Percentiles rank a stretch among this genome's conserved stretches.
phyloP scores from a whole-genome alignment of 2,329 filamentous ascomycete species.

The Pseudogymnoascus sp. region DNA sequence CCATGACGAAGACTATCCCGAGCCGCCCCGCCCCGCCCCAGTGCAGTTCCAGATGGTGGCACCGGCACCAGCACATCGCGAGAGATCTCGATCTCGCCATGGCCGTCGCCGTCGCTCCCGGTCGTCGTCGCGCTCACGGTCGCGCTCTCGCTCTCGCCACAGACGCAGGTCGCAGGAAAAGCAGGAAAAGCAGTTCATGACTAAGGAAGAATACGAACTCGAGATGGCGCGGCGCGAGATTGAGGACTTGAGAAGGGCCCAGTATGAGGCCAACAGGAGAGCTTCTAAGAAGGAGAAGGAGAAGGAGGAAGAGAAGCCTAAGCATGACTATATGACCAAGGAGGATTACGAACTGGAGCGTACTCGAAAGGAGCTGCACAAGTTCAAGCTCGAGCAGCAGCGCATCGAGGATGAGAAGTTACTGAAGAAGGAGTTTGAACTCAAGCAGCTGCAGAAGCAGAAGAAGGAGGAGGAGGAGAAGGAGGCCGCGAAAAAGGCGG shows the following conservation, averaged over 20 bases:
- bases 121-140: constrained; percentile 27
- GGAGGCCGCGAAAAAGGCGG: constrained; percentile 44
- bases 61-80: not conserved
- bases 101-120: constrained; percentile 20
- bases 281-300: constrained; percentile 27
- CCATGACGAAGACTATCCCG: constrained; percentile 29
- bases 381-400: constrained; percentile 41
- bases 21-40: not conserved
- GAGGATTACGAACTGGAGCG: constrained; percentile 44
- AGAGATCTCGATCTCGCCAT: constrained; percentile 21
- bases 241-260: constrained; percentile 33
- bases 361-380: constrained; percentile 38
- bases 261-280: constrained; percentile 38
- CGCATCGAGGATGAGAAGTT: constrained; percentile 43
- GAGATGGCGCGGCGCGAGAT: constrained; percentile 32
- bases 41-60: not conserved
- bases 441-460: constrained; percentile 42
- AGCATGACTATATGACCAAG: constrained; percentile 34
- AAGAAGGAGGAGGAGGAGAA: constrained; percentile 41
- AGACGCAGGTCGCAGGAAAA: constrained; percentile 11
- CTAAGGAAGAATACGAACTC: constrained; percentile 39
- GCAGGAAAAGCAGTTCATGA: constrained; percentile 26
- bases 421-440: constrained; percentile 47
- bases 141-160: constrained; percentile 32
- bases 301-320: constrained; percentile 16